Evolutionary conservation across 331 rosid genomes (phyloP).

Genomic region (Phaseolus coccineus): DNA sequence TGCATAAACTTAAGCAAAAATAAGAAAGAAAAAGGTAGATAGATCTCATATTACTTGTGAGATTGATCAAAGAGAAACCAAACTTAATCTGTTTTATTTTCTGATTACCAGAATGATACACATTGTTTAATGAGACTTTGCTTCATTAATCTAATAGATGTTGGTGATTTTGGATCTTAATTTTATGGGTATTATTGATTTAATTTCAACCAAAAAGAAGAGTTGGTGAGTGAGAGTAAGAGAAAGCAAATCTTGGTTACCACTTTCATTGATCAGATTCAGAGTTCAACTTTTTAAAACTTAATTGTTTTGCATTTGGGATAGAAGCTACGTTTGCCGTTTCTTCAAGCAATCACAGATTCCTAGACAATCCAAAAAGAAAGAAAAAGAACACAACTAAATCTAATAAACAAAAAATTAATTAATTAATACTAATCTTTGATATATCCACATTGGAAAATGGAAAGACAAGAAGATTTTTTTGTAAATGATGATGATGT

Average conservation of each 20-base stretch:
- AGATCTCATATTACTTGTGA: background rate
- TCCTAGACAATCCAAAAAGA: conserved; percentile 46
- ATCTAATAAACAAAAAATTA: background rate
- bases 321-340: conserved; percentile 39
- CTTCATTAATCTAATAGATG: background rate
- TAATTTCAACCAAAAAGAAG: conserved; percentile 5
- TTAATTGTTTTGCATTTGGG: conserved; percentile 25
- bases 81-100: background rate
- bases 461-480: background rate
- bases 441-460: background rate
- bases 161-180: conserved; percentile 1
- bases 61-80: background rate
- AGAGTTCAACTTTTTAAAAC: conserved; percentile 20
- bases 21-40: background rate
- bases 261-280: conserved; percentile 36
- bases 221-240: conserved; percentile 2
- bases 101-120: background rate
- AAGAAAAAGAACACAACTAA: conserved; percentile 12
- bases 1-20: background rate
- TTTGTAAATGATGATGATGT: no score
- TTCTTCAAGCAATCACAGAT: conserved; percentile 51
- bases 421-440: background rate
- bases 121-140: conserved; percentile 8
- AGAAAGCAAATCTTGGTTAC: conserved; percentile 34
- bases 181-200: background rate